Evolutionary conservation across 192 early-diverging fungal genomes (phyloP), one percentile per base, ranked within the genome.

Genomic region (Coemansia sp.): DNA sequence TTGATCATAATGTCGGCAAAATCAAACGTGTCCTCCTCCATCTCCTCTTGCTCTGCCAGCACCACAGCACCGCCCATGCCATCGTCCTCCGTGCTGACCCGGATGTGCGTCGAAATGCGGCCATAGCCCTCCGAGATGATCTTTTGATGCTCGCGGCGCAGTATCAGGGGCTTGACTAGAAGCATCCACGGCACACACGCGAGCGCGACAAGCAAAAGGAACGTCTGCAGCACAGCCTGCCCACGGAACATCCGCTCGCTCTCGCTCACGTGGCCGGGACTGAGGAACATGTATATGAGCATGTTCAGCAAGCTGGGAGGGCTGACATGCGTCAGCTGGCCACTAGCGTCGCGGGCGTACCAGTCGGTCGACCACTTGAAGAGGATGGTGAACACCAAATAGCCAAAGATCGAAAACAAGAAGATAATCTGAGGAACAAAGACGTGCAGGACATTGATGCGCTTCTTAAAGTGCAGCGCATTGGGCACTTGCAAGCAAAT

Each of bases 211-310:
- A 94, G 51, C 15, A 99, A 68, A 18, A 99, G 68, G 21, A 89
- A 61, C 6, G 76, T 74, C 81, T 99, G 97, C 15, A 99, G 56
- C 45, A 70, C 68, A 8, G 79, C 86, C 82, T 99, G 97, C 39
- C 94, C 94, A 17, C 84, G 59, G 66, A 85, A 99, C 37, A 99
- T 78, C 53, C 78, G 80, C 34, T 90, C 87, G 19, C 66, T 69
- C 19, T 83, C 78, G 15, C 55, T 60, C 21, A 97, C 86, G 23
- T 34, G 73, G 19, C 97, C 97, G 8, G 97, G 97, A 26, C 86
- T 83, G 56, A 99, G 75, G 79, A 99, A 93, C 97, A 99, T 99
- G 78, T 95, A 97, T 68, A 99, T 99, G 56, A 99, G 83, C 60
- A 90, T 95, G 83, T 99, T 99, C 27, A 99, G 81, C 71, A 99